Evolutionary conservation across 164 flowering plant species (phyloP), one percentile per base, ranked within the genome.

Genomic region (Dillenia turbinata): DNA sequence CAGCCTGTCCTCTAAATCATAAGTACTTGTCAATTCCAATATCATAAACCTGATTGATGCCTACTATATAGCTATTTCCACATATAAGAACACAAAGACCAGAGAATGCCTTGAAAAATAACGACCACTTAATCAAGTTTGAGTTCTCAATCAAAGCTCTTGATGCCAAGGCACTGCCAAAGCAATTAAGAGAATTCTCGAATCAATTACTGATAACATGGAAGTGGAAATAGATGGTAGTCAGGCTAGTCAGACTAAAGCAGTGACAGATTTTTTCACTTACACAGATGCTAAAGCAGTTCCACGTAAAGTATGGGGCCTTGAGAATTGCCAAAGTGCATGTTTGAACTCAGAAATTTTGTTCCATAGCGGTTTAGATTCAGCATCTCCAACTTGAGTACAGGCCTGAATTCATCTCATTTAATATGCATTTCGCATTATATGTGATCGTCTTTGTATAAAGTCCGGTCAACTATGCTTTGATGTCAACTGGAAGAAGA

Each of bases 261-360:
- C 45, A 19, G 19, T 45, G 13, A 4, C 49, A 43, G 40, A n/a
- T 24, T 14, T 12, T 64, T 17, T 26, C 26, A 68, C 90, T 80
- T 73, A 91, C 97, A 63, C 13, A 24, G 97, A 94, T 44, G 97
- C 99, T 52, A 94, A 66, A 44, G 90, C 77, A 56, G 99, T 94
- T 66, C 99, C 99, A 45, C 99, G 96, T 49, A 94, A 88, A 0
- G 99, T 94, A 69, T 94, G 99, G 49, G 99, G 99, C 79, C 99
- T 84, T 44, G 91, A 69, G 63, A 94, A 94, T 78, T 96, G 86
- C 97, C 99, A 94, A 48, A 78, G 76, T 59, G 97, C 96, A 80
- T 91, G 90, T 69, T 69, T 83, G 69, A 88, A 87, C 40, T 71
- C 75, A 47, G 79, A 79, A 66, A 86, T 44, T 70, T 85, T 89